Evolutionary conservation across 495 filamentous ascomycete species (phyloP).

Genomic region (Symbiotaphrina buchneri): DNA sequence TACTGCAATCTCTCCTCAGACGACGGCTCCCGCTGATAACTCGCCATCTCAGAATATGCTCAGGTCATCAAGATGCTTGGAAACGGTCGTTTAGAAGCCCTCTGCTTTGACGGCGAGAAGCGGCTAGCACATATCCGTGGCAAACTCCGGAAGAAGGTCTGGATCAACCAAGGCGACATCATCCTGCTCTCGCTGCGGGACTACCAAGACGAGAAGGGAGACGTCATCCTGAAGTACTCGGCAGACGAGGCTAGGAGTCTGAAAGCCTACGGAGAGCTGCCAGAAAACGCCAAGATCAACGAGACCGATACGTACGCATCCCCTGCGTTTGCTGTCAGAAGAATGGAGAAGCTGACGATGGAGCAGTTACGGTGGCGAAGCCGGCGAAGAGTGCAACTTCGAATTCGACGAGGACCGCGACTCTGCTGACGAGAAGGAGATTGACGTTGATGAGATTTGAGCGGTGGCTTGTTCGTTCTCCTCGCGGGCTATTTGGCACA

Average conservation of each 20-base stretch:
- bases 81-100: slow-evolving; percentile 87
- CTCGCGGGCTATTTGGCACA: too few relatives aligned
- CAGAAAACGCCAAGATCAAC: slow-evolving; percentile 98
- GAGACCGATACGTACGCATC: slow-evolving; percentile 74
- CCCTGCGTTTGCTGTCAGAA: background rate
- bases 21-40: background rate
- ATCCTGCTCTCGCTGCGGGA: slow-evolving; percentile 92
- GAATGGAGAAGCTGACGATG: background rate
- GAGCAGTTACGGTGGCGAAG: slow-evolving; percentile 27
- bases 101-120: slow-evolving; percentile 91
- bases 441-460: slow-evolving; percentile 61
- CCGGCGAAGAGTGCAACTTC: slow-evolving; percentile 60
- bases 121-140: slow-evolving; percentile 72
- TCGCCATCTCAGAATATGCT: slow-evolving; percentile 53
- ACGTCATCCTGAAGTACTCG: slow-evolving; percentile 97
- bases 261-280: slow-evolving; percentile 92
- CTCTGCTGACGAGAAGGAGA: slow-evolving; percentile 19
- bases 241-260: slow-evolving; percentile 89
- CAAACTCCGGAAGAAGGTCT: slow-evolving; percentile 94
- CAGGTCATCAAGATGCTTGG: slow-evolving; percentile 98
- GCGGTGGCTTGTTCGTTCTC: too few relatives aligned
- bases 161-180: slow-evolving; percentile 99
- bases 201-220: slow-evolving; percentile 97
- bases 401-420: slow-evolving; percentile 47
- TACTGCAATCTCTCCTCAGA: background rate